These are phyloP conservation scores for Magnolia sinica DNA, from an alignment of 164 flowering plant genomes.

Conservation along the genomic window DNA sequence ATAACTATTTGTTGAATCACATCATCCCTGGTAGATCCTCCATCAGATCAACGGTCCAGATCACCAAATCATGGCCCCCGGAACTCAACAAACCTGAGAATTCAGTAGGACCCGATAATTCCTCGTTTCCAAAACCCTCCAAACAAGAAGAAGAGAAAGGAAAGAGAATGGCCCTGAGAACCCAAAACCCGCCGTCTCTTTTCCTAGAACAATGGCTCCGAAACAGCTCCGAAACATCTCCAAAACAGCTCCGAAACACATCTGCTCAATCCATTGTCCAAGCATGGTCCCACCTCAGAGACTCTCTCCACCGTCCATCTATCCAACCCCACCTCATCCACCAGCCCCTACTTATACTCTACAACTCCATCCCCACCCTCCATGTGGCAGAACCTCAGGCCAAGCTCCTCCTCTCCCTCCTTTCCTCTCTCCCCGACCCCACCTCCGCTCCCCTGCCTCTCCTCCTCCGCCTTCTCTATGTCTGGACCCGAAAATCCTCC, in stretches of 20 bases:
- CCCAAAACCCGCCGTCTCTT: constrained; percentile 35
- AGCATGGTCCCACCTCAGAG: constrained; percentile 87
- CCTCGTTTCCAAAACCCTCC: no score
- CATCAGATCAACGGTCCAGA: no score
- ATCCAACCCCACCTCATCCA: constrained; percentile 45
- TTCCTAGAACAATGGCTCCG: constrained; percentile 81
- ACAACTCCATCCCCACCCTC: constrained; percentile 49
- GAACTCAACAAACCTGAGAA: no score
- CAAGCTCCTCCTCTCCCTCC: constrained; percentile 61
- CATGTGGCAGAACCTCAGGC: constrained; percentile 94
- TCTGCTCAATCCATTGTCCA: constrained; percentile 67
- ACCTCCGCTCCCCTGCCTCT: constrained; percentile 58
- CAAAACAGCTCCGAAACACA: neutral
- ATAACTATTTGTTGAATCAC: no score
- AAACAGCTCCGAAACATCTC: constrained; percentile 39
- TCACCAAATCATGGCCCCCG: no score
- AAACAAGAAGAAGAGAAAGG: neutral
- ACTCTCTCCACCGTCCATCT: constrained; percentile 35
- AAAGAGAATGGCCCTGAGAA: constrained; percentile 30
- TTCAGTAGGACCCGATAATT: no score
- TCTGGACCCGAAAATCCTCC: constrained; percentile 76
- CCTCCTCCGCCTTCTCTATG: constrained; percentile 68
- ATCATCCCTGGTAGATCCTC: no score
- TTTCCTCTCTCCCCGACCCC: constrained; percentile 53
- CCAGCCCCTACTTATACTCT: constrained; percentile 55